phyloP scores from a whole-genome alignment of 139 green algal species.

The Nannochloris sp. region DNA sequence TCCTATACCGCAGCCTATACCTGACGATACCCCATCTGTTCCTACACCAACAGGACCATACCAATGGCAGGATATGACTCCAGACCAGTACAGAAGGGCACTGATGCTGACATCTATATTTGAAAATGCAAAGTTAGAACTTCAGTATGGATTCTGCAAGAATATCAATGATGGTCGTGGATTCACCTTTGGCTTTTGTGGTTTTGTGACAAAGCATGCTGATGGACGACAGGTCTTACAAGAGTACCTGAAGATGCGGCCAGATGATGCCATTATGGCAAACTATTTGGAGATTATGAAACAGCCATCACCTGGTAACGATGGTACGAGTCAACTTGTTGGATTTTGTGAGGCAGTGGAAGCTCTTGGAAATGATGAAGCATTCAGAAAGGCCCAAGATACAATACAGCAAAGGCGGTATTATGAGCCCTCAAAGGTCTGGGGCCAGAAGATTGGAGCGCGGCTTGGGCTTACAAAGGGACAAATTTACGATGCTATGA shows the following conservation, averaged over 20 bases:
- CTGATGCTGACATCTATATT: constrained; percentile 27
- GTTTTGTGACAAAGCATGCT: constrained; percentile 5
- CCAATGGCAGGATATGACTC: constrained; percentile 8
- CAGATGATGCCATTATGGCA: not conserved
- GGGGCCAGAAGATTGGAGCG: not conserved
- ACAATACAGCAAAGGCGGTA: constrained; percentile 7
- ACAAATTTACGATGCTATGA: constrained; percentile 28
- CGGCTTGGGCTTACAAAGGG: constrained; percentile 16
- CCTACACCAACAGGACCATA: constrained; percentile 2
- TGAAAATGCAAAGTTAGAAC: constrained; percentile 18
- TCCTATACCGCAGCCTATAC: not conserved
- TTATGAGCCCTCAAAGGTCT: constrained; percentile 8
- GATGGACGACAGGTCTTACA: not conserved
- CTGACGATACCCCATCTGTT: not conserved
- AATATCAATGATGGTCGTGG: constrained; percentile 11
- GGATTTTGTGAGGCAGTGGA: constrained; percentile 11
- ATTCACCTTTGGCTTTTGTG: constrained; percentile 21
- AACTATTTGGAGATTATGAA: constrained; percentile 5
- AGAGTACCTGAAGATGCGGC: not conserved
- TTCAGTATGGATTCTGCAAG: constrained; percentile 13
- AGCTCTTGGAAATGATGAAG: not conserved
- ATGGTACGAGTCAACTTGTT: not conserved
- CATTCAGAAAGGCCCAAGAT: constrained; percentile 9
- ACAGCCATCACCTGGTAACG: not conserved
- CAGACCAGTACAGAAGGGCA: constrained; percentile 16